Evolutionary conservation across 108 stramenopile genomes (phyloP).

Genomic region (Nitzschia sp.): DNA sequence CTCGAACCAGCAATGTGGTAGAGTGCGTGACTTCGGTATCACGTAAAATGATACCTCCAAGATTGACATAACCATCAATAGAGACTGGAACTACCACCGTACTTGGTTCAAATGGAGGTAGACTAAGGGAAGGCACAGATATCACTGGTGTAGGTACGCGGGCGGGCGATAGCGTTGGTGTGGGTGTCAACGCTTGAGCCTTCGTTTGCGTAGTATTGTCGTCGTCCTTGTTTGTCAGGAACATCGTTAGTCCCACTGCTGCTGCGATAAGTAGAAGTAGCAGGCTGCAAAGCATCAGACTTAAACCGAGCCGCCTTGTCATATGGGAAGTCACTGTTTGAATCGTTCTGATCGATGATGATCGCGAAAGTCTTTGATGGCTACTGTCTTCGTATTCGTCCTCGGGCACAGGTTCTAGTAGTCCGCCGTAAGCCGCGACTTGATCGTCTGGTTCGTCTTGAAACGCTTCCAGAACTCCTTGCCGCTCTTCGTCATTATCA

Average conservation of each 20-base stretch:
- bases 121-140: too few relatives aligned
- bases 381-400: neutral
- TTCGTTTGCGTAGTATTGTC: neutral
- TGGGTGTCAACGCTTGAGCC: neutral
- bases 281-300: neutral
- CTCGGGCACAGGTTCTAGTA: neutral
- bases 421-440: neutral
- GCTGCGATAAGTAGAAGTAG: neutral
- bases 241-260: neutral
- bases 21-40: neutral
- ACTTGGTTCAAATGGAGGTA: too few relatives aligned
- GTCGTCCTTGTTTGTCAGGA: neutral
- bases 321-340: neutral
- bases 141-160: neutral
- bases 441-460: neutral
- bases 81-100: neutral
- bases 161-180: neutral
- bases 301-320: neutral
- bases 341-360: neutral
- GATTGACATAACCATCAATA: neutral
- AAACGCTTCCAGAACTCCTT: neutral
- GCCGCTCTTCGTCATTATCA: neutral
- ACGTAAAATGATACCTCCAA: neutral
- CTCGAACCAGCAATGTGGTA: neutral
- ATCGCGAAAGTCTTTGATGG: neutral